phyloP scores from a whole-genome alignment of 2,329 filamentous ascomycete species.

The Penicillium sp. region DNA sequence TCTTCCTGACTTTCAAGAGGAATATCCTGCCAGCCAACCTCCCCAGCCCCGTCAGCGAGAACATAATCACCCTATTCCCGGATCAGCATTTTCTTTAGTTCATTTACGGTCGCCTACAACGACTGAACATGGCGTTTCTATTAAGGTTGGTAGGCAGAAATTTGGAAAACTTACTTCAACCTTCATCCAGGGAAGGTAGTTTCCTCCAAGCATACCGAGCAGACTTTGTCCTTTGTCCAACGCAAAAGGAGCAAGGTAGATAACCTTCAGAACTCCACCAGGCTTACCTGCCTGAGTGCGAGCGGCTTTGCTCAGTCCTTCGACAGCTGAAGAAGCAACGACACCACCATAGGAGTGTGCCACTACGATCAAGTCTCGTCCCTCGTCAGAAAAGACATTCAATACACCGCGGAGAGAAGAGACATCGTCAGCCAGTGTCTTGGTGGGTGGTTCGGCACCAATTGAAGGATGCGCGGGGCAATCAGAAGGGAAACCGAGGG shows the following conservation, averaged over 20 bases:
- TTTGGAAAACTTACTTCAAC: not conserved
- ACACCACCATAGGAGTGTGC: not conserved
- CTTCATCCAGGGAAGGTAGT: not conserved
- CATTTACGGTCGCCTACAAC: not conserved
- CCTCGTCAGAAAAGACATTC: not conserved
- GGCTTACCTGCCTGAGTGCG: not conserved
- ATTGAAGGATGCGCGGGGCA: conserved; percentile 40
- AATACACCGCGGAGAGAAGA: not conserved
- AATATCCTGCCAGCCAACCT: not conserved
- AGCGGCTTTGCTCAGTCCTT: not conserved
- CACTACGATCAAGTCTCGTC: not conserved
- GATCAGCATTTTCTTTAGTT: not conserved
- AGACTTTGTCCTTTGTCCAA: not conserved
- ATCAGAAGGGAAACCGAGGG: conserved; percentile 41
- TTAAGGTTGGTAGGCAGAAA: not conserved
- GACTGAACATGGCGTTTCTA: not conserved
- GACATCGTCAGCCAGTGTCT: conserved; percentile 46
- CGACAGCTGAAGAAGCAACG: not conserved
- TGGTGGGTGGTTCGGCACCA: conserved; percentile 39
- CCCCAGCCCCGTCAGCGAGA: not conserved
- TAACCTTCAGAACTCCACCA: not conserved
- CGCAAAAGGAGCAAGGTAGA: not conserved
- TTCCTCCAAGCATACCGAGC: not conserved
- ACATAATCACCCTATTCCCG: not conserved
- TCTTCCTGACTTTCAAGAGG: not conserved